Evolutionary conservation across 768 basidiomycete species (phyloP), one percentile per base, ranked within the genome.

Genomic region (Sporobolomyces pararoseus): DNA sequence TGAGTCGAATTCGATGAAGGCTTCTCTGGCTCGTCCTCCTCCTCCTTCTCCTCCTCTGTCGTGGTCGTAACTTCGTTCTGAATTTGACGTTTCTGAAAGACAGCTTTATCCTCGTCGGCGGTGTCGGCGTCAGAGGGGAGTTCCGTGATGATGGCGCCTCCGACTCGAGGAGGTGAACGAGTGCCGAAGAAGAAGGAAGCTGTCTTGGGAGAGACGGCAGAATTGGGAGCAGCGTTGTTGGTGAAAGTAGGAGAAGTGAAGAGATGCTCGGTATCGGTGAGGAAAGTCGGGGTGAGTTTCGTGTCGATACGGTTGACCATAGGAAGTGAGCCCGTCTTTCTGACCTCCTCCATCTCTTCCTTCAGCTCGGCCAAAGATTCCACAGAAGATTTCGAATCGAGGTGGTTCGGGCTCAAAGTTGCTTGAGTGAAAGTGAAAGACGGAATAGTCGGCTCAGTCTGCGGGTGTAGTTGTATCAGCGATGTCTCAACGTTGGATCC

Each of bases 151-250:
- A 31, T 12, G 0, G 58, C 63, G 1, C 35, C 51, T 9, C 63
- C 69, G 0, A 35, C 14, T 0, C 69, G 69, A 25, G 69, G 64
- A 4, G 69, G 69, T 3, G 44, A 47, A 21, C 53, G 59, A 19
- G 34, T 37, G 9, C 25, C 29, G 23, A 21, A 14, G 52, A 70
- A 70, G 64, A 70, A 70, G 7, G 63, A 53, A 14, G 37, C 17
- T 9, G 65, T 66, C 59, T 61, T 60, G 14, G 69, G 69, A 21
- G 63, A 65, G 39, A 61, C 34, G n/a, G 69, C 69, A 23, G 64
- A 58, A 31, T 44, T 52, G 7, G 55, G 62, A 16, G 29, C 53
- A 25, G 32, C 31, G 34, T 63, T 35, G 39, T 42, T 37, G 17
- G 63, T 25, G 6, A 27, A 25, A 1, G 16, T 37, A 13, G 69